phyloP scores from a whole-genome alignment of 352 stramenopile genomes.

The Phytophthora kernoviae region DNA sequence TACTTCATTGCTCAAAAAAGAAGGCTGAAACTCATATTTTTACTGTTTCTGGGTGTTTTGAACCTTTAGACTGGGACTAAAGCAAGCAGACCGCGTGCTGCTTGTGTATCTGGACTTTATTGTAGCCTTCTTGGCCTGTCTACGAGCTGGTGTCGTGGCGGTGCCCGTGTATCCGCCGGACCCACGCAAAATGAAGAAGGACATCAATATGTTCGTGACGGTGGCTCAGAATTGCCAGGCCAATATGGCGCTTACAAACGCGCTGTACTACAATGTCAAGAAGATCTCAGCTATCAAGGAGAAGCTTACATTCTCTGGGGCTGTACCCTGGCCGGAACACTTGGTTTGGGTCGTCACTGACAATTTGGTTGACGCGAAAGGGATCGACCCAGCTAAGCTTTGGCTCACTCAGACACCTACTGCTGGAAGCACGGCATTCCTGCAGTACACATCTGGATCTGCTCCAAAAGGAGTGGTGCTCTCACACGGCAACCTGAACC shows the following conservation, averaged over 20 bases:
- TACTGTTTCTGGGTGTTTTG: constrained; percentile 8
- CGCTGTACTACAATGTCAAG: constrained; percentile 94
- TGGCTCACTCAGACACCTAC: constrained; percentile 51
- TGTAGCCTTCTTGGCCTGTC: constrained; percentile 96
- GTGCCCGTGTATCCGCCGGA: constrained; percentile 94
- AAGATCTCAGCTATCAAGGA: constrained; percentile 90
- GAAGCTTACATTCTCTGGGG: constrained; percentile 71
- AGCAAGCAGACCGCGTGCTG: constrained; percentile 85
- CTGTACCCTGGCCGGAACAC: constrained; percentile 85
- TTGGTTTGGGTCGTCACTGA: constrained; percentile 90
- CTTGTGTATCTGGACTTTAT: constrained; percentile 99
- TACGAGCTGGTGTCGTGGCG: constrained; percentile 93
- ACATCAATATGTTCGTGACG: constrained; percentile 95
- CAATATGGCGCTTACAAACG: constrained; percentile 92
- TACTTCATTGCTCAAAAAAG: too few species aligned
- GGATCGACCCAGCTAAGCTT: constrained; percentile 42
- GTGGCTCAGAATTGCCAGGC: constrained; percentile 94
- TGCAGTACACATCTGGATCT: constrained; percentile 99
- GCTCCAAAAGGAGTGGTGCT: constrained; percentile 99
- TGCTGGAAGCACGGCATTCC: constrained; percentile 91
- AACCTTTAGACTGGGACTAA: constrained; percentile 53
- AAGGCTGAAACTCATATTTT: neutral
- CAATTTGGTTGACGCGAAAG: constrained; percentile 56
- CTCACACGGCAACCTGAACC: constrained; percentile 95
- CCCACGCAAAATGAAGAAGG: constrained; percentile 94